Percentiles rank a stretch among this genome's conserved stretches.
These are phyloP conservation scores for Gastrodia elata DNA, from an alignment of 106 monocot species.

Conservation along the genomic window DNA sequence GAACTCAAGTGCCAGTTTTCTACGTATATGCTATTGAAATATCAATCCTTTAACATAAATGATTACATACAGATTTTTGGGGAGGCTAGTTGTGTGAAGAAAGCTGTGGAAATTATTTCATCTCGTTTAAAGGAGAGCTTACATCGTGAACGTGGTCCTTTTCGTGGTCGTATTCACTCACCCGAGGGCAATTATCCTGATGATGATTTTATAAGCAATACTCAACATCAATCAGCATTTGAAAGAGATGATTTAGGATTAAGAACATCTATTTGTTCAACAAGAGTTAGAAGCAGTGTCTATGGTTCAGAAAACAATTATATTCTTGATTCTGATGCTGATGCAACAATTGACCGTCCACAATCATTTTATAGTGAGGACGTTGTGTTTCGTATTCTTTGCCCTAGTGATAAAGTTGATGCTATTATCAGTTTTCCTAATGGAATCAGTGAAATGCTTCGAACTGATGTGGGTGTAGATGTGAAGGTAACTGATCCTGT, in stretches of 20 bases:
- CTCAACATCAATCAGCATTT: constrained; percentile 21
- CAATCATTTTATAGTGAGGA: constrained; percentile 40
- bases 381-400: constrained; percentile 76
- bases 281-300: constrained; percentile 31
- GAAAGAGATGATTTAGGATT: constrained; percentile 50
- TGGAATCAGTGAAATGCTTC: constrained; percentile 79
- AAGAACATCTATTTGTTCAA: constrained; percentile 27
- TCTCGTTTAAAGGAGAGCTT: constrained; percentile 88
- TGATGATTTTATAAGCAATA: constrained; percentile 41
- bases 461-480: constrained; percentile 76
- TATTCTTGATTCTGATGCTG: constrained; percentile 49
- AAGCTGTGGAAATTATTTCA: constrained; percentile 67
- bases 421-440: constrained; percentile 32
- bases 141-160: constrained; percentile 83
- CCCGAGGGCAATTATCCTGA: constrained; percentile 48
- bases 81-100: constrained; percentile 73
- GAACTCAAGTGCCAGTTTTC: background rate
- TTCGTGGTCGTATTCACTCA: constrained; percentile 57
- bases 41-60: background rate
- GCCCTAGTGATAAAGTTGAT: constrained; percentile 73
- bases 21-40: background rate
- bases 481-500: constrained; percentile 56
- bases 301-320: constrained; percentile 34
- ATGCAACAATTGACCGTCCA: constrained; percentile 18
- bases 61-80: constrained; percentile 60